Evolutionary conservation across 352 stramenopile species (phyloP), one percentile per base, ranked within the genome.

Genomic region (Globisporangium middletonii): DNA sequence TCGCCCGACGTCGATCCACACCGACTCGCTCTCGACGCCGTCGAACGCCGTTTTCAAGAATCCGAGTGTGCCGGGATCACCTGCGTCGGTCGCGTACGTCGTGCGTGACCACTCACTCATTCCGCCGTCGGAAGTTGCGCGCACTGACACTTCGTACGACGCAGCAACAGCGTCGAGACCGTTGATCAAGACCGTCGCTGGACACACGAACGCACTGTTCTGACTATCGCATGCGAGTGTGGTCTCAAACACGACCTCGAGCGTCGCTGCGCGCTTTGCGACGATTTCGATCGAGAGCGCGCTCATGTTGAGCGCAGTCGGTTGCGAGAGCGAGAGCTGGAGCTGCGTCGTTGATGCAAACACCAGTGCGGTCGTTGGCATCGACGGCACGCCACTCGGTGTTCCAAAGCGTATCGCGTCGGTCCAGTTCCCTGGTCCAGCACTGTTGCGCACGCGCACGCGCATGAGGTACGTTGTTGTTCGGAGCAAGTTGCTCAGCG

Each of bases 301-400:
- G 3, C 56, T 57, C 15, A 62, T 50, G 23, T 69, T 65, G 37
- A 50, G 23, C 3, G 35, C 44, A n/a, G 38, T 27, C 0, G 72
- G 72, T n/a, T 55, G 33, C 4, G 54, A 47, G 6, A 83, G 26
- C 2, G 53, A 42, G 16, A 86, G 15, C 1, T 67, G 43, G 0
- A 86, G 51, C 18, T 64, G 26, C 16, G 57, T 64, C 2, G 57
- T 57, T 0, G 66, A 72, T 1, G 62, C 73, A 57, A 63, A 73
- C 3, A 62, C 41, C 0, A 83, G 41, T 2, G 35, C 49, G 13
- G 56, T 72, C 1, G 27, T 51, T 1, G 73, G 66, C 13, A 15
- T 46, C 0, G 64, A 71, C 1, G 71, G 71, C 0, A 77, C 53
- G 0, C 65, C 69, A 19, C 26, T 75, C 19, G 57, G 3, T 0